Conservation (phyloP, 768 basidiomycete genomes). For the Psilocybe azurescens region DNA sequence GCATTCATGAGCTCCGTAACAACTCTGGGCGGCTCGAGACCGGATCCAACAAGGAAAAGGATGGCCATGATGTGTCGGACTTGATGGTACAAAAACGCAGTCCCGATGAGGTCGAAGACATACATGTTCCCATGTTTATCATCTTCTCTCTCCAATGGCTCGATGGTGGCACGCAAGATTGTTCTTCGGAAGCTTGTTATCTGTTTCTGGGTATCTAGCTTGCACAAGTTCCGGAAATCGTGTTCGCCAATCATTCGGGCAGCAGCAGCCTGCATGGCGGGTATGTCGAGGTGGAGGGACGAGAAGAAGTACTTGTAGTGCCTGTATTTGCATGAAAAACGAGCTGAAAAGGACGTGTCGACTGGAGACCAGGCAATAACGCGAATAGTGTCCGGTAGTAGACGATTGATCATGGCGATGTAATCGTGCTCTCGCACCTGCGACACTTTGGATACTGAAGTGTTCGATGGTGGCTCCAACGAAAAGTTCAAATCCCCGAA, state of each 20-base stretch:
- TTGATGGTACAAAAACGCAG: conserved; percentile 94
- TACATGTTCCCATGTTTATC: conserved; percentile 44
- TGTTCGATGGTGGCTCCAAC: conserved; percentile 19
- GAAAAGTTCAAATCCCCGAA: conserved; percentile 41
- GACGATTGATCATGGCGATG: conserved; percentile 78
- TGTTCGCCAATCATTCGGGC: conserved; percentile 80
- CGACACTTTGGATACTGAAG: conserved; percentile 20
- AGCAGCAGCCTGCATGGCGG: conserved; percentile 79
- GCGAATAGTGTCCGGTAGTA: conserved; percentile 90
- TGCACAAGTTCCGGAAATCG: conserved; percentile 96
- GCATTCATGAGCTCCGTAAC: conserved; percentile 79
- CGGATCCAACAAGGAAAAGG: conserved; percentile 85
- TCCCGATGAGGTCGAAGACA: conserved; percentile 86
- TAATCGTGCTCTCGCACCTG: conserved; percentile 68
- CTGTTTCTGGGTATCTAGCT: conserved; percentile 91
- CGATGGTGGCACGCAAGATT: conserved; percentile 71
- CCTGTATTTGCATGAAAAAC: conserved; percentile 83
- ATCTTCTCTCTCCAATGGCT: conserved; percentile 40
- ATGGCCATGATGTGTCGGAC: conserved; percentile 94
- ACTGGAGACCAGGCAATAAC: conserved; percentile 96
- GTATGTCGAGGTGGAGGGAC: conserved; percentile 65
- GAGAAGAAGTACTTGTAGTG: conserved; percentile 99
- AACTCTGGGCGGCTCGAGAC: conserved; percentile 75
- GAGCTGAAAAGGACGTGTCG: conserved; percentile 76
- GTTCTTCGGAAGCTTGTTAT: conserved; percentile 77